Evolutionary conservation across 305 asterid genomes (phyloP).

Genomic region (Solanum chacoense): DNA sequence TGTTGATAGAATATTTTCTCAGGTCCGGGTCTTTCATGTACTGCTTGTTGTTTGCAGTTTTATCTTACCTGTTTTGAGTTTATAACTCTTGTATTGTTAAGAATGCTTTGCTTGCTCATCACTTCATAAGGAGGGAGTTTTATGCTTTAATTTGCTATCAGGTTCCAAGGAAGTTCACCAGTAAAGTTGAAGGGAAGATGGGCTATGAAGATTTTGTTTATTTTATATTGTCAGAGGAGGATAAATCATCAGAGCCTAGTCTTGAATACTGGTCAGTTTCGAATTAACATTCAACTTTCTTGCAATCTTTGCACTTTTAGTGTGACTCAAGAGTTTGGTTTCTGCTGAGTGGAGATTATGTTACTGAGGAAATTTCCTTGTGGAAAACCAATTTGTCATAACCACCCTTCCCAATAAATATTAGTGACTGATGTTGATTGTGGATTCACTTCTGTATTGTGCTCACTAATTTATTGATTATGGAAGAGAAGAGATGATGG

Average conservation of each 20-base stretch:
- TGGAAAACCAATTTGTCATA: background rate
- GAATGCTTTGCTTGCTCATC: constrained; percentile 1
- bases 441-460: background rate
- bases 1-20: constrained; percentile 96
- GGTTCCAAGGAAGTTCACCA: constrained; percentile 96
- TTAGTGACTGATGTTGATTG: background rate
- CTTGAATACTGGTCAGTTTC: constrained; percentile 82
- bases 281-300: background rate
- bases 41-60: constrained; percentile 8
- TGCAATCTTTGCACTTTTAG: background rate
- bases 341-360: background rate
- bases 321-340: background rate
- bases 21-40: constrained; percentile 45
- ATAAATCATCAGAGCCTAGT: constrained; percentile 95
- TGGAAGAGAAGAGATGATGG: background rate
- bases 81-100: background rate
- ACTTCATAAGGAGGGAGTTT: constrained; percentile 3
- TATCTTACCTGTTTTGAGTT: constrained; percentile 14
- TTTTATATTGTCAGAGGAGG: constrained; percentile 97
- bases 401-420: background rate
- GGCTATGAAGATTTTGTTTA: constrained; percentile 96
- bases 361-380: background rate
- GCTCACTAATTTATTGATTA: background rate
- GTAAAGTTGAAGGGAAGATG: constrained; percentile 99
- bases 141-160: constrained; percentile 21